Conservation (phyloP, 129 eudicot species). For the Flaveria ramosissima region DNA sequence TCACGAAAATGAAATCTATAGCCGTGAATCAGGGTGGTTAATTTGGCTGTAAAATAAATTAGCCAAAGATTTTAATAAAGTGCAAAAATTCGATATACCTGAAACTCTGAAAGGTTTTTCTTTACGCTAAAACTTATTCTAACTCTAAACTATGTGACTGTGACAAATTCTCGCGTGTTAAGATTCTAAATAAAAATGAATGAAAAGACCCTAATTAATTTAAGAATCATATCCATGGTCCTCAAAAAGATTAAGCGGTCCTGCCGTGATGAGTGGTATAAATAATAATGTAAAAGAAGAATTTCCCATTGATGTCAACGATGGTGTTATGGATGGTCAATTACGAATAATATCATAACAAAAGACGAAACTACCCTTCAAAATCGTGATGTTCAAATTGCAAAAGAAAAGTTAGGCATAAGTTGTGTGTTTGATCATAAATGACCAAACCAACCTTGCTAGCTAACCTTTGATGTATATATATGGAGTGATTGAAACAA, state of each 20-base stretch:
- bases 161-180: no score
- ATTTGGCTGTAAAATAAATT: no score
- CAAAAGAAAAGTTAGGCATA: not conserved
- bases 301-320: not conserved
- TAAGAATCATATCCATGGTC: no score
- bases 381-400: not conserved
- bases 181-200: no score
- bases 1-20: slow-evolving; percentile 2
- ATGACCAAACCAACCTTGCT: slow-evolving; percentile 13
- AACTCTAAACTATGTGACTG: no score
- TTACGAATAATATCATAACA: not conserved
- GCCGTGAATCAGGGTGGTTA: slow-evolving; percentile 9
- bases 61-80: no score
- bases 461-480: not conserved
- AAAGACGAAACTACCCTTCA: slow-evolving; percentile 15
- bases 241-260: no score
- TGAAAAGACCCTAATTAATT: no score
- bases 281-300: not conserved
- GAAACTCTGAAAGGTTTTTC: no score
- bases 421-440: not conserved
- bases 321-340: not conserved
- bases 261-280: no score
- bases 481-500: not conserved
- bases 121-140: no score
- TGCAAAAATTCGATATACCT: no score